Evolutionary conservation across 768 basidiomycete species (phyloP).

Genomic region (Pleurotus citrinopileatus): DNA sequence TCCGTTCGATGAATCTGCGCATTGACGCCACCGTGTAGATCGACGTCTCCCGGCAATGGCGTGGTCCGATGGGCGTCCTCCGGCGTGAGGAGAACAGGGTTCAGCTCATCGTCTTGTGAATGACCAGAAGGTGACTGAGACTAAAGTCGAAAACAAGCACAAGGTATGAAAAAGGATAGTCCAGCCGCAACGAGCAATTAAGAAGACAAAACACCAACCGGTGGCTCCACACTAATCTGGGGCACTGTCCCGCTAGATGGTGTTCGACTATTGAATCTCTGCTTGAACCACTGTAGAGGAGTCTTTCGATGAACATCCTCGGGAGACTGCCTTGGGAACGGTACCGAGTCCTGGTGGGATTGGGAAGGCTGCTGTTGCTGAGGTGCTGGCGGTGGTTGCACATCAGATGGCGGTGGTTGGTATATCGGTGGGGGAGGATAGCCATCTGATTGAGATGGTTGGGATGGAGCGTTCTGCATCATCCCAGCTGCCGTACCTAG

Average conservation of each 20-base stretch:
- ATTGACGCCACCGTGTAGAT: background rate
- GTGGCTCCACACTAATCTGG: constrained; percentile 5
- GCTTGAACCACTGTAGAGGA: constrained; percentile 3
- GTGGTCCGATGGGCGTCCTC: background rate
- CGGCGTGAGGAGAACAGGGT: constrained; percentile 3
- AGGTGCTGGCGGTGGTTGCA: too few species aligned
- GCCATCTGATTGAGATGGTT: constrained; percentile 14
- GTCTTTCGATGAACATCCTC: background rate
- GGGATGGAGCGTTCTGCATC: constrained; percentile 17
- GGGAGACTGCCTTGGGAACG: constrained; percentile 5
- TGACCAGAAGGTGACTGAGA: constrained; percentile 1
- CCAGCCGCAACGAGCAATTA: background rate
- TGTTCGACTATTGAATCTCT: background rate
- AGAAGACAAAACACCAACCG: background rate
- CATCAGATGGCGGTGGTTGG: constrained; percentile 3
- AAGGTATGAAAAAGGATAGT: background rate
- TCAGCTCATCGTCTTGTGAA: constrained; percentile 3
- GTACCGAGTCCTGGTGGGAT: background rate
- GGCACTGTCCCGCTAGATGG: constrained; percentile 1
- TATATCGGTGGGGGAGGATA: constrained; percentile 7
- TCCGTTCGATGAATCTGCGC: background rate
- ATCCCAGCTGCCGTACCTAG: background rate
- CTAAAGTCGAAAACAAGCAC: background rate
- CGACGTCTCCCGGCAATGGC: background rate
- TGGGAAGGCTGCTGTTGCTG: background rate